Percentiles rank a stretch among this genome's conserved stretches.
These are phyloP conservation scores for Corymbia maculata DNA, from an alignment of 345 rosid species.

Conservation along the genomic window DNA sequence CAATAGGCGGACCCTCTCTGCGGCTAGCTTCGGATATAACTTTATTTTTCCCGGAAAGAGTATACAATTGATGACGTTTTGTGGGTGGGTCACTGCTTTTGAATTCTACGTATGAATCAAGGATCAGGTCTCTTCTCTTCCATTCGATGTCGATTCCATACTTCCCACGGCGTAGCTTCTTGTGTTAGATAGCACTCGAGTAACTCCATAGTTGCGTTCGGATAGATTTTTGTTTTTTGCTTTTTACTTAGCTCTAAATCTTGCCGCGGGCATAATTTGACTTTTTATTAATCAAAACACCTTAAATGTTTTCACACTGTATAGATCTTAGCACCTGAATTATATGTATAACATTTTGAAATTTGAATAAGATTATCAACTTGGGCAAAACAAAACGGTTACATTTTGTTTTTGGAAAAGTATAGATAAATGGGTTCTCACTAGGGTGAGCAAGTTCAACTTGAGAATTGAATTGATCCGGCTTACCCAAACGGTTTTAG, in stretches of 20 bases:
- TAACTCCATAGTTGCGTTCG: not conserved
- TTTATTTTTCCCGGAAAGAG: not conserved
- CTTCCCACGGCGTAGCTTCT: not conserved
- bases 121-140: not conserved
- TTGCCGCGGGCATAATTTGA: accelerated
- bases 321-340: not conserved
- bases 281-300: not conserved
- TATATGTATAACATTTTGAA: not conserved
- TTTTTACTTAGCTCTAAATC: not conserved
- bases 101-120: not conserved
- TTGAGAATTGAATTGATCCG: not conserved
- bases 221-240: not conserved
- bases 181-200: not conserved
- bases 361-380: not conserved
- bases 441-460: not conserved
- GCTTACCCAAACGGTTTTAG: not conserved
- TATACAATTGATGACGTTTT: not conserved
- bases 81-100: not conserved
- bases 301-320: accelerated
- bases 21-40: not conserved
- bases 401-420: not conserved
- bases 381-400: not conserved
- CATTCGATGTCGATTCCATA: not conserved
- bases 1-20: not conserved
- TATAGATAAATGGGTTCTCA: not conserved